Base-by-base conservation (phyloP, 495 filamentous ascomycete genomes). In the Hyaloscypha finlandica region DNA sequence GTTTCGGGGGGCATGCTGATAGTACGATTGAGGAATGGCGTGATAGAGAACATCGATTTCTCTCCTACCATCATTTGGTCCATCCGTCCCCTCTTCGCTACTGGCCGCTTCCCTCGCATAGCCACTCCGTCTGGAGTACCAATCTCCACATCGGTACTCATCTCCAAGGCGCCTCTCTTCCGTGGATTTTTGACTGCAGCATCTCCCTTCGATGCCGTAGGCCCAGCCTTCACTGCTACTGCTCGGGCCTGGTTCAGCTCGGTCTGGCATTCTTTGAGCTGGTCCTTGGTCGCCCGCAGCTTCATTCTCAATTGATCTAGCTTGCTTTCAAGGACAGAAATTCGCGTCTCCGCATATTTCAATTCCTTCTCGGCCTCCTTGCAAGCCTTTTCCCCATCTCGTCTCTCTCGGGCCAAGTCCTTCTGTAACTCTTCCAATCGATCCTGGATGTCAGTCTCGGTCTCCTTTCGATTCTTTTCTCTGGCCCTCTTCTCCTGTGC, bases 11-110 rank as follows among this genome's bases (percentile, higher is more conserved):
- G 75, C n/a, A 81, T 77, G 70, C 81, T 89, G 52, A 84, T 80
- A 8, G 89, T 91, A 61, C 91, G 89, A 79, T 94, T 96, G 33
- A 97, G 79, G 76, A 93, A 96, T 0, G 94, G 94, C 2, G 94
- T 97, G 68, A 97, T 93, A 12, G 92, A 95, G 74, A 97, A 97
- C 22, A 83, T 86, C 1, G 93, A 96, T 75, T 96, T 96, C 69
- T 96, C 92, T 30, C 90, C 92, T 39, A 88, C 78, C 48, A 88
- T 71, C 0, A 85, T 85, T 19, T 85, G 81, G 31, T 82, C 79
- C 56, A 79, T 78, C 54, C 79, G 79, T 25, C 75, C 79, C 66
- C 81, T 81, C 64, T 87, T 88, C 5, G 37, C 52, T 22, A 14
- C 76, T 66, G 72, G 79, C 79, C 55, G 72, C 45, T 69, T 72